Percentiles rank a stretch among this genome's conserved stretches.
These are phyloP conservation scores for Chaetomiaceae sp. DNA, from an alignment of 2,329 filamentous ascomycete species.

Conservation along the genomic window DNA sequence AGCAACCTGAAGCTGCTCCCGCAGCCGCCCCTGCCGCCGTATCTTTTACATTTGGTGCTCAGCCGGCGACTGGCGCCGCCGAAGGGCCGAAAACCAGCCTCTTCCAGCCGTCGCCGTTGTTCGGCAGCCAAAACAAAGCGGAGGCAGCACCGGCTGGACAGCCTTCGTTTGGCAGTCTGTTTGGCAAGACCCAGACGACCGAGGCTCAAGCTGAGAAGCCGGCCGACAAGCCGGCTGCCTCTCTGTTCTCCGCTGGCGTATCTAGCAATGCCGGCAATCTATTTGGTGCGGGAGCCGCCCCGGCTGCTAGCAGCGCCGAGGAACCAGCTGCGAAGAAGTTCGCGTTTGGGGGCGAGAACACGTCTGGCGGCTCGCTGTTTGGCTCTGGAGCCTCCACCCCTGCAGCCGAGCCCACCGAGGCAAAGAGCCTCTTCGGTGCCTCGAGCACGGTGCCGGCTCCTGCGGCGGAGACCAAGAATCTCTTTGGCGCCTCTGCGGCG, in stretches of 20 bases:
- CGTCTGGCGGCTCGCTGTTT: conserved; percentile 19
- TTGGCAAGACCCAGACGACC: conserved; percentile 17
- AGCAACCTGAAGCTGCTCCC: conserved; percentile 13
- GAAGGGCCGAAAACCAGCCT: conserved; percentile 23
- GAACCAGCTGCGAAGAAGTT: conserved; percentile 26
- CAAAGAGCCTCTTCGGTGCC: conserved; percentile 21
- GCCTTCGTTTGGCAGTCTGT: conserved; percentile 16
- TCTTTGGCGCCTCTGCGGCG: conserved; percentile 18
- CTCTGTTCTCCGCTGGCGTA: conserved; percentile 11
- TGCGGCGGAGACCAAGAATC: conserved; percentile 13
- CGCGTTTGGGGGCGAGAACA: conserved; percentile 23
- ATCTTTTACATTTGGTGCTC: conserved; percentile 21
- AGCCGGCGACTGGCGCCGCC: conserved; percentile 13
- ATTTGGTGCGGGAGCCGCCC: conserved; percentile 14
- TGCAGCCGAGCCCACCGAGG: conserved; percentile 16
- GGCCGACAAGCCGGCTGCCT: conserved; percentile 11
- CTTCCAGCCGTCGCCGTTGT: conserved; percentile 34
- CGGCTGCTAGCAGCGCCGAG: conserved; percentile 17
- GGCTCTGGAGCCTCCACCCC: conserved; percentile 18
- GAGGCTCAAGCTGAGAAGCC: conserved; percentile 14
- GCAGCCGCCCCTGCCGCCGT: conserved; percentile 16
- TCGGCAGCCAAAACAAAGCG: conserved; percentile 30
- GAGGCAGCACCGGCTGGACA: conserved; percentile 14
- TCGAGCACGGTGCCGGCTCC: conserved; percentile 5
- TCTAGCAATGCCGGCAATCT: conserved; percentile 9